phyloP scores from a whole-genome alignment of 2,329 filamentous ascomycete genomes.

The Beauveria pseudobassiana region DNA sequence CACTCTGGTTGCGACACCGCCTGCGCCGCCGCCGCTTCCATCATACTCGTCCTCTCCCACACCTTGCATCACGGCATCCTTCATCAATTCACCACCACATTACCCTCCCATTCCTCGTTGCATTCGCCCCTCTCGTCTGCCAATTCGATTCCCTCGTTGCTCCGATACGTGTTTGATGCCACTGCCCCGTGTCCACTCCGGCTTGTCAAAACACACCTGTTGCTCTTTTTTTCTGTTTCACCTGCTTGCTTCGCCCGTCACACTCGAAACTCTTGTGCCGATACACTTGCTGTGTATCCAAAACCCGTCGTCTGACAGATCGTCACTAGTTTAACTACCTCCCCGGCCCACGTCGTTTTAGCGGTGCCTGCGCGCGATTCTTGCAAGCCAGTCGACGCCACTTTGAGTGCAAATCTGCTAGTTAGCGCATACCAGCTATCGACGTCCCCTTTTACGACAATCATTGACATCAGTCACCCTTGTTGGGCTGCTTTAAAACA shows the following conservation, averaged over 20 bases:
- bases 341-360: not conserved
- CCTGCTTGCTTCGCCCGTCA: not conserved
- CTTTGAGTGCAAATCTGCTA: slow-evolving; percentile 2
- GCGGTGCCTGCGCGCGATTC: not conserved
- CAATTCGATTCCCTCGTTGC: not conserved
- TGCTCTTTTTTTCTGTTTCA: not conserved
- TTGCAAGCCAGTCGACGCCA: slow-evolving; percentile 11
- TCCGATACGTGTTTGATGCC: not conserved
- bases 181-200: not conserved
- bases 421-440: slow-evolving; percentile 1
- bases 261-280: slow-evolving; percentile 5
- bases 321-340: slow-evolving; percentile 3
- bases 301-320: slow-evolving; percentile 12
- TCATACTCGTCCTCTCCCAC: not conserved
- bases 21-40: too few relatives aligned
- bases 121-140: too few relatives aligned
- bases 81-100: not conserved
- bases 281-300: not conserved
- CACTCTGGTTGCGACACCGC: not conserved
- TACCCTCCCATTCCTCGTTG: not conserved
- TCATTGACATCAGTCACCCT: slow-evolving; percentile 2
- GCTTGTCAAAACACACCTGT: not conserved
- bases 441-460: not conserved
- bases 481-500: not conserved
- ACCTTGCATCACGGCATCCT: not conserved